Base-by-base conservation (phyloP, 2,329 filamentous ascomycete genomes). In the Cladosporium sphaerospermum region DNA sequence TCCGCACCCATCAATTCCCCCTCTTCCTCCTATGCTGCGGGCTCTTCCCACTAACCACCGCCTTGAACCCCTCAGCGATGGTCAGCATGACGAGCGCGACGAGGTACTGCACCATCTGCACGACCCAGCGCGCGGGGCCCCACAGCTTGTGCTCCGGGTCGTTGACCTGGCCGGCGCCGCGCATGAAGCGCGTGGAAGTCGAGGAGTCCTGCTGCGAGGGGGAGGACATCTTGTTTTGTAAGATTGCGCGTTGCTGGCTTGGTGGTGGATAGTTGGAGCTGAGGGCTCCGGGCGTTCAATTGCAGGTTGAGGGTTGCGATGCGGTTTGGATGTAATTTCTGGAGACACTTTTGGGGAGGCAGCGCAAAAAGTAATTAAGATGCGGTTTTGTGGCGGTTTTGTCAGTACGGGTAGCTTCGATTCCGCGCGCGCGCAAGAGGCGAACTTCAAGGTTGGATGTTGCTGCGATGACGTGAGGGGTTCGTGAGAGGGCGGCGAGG, bases 141-240 rank as follows among this genome's bases (percentile, higher is more conserved):
- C 61, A 63, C 3, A 63, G 56, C 33, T 62, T 60, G 42, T 56
- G 40, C 3, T 63, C 60, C 4, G 61, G 61, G 43, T 64, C 61
- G 37, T 59, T 56, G 23, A 64, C 61, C 14, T 54, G 45, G 36
- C 62, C 57, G 33, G 62, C 62, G 13, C 54, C 56, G n/a, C 60
- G 58, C 45, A 64, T 54, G 56, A 64, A 64, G 40, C 54, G 53
- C 13, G 56, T 48, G 23, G 61, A 57, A n/a, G 41, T 37, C 23
- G 23, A 28, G 13, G 60, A 59, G 42, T 59, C 57, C 34, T 19
- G n/a, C 7, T 28, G 23, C 2, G 23, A 5, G 34, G 34, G 34
- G 10, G 34, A 36, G 7, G 48, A 37, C 48, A 51, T 51, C 3
- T 18, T 18, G 14, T 36, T 40, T 36, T 50, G 13, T 34, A 13